Base-by-base conservation (phyloP, 1,139 yeast genomes). In the Nakaseomyces uthaithaninus region DNA sequence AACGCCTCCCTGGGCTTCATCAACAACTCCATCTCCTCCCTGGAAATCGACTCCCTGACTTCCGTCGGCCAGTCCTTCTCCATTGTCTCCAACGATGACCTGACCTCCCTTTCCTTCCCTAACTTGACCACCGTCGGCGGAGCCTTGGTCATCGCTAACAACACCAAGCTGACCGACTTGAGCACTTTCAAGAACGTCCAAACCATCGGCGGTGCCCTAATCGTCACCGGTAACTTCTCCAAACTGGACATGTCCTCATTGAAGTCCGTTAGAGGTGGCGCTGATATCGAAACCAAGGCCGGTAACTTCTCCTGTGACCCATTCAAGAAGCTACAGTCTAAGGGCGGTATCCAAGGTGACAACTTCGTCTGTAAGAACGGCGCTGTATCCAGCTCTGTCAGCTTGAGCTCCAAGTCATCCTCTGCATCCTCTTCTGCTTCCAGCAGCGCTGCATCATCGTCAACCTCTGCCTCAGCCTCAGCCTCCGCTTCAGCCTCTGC, bases 341-440 rank as follows among this genome's bases (percentile, higher is more conserved):
- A 74, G 55, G 91, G 93, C 67, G 83, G 75, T 62, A 76, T 89
- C 64, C 85, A 78, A 69, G 97, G 96, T 75, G 87, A 86, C 72
- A 71, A 77, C 55, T 87, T 76, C 72, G 77, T 72, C 57, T 89
- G 96, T 74, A 74, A 77, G 67, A 87, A 81, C 65, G 78, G 75
- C 59, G 71, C 75, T 42, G 63, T 71, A 45, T 72, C 81, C 42
- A 68, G 78, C 50, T 75, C 83, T 38, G 70, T 64, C 57, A 58
- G 63, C 40, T 48, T 62, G 49, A 60, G 72, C 39, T 57, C 72
- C 37, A 54, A 60, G 40, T 51, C 67, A 38, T 52, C 66, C 42
- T 54, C 65, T 37, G 50, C 67, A 33, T 45, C 63, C 39, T 44
- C 65, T 34, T 43, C 64, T 36, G 42, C 68, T 34, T 48, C 66